Evolutionary conservation across 352 stramenopile species (phyloP), one percentile per base, ranked within the genome.

Genomic region (Lagenidium giganteum): DNA sequence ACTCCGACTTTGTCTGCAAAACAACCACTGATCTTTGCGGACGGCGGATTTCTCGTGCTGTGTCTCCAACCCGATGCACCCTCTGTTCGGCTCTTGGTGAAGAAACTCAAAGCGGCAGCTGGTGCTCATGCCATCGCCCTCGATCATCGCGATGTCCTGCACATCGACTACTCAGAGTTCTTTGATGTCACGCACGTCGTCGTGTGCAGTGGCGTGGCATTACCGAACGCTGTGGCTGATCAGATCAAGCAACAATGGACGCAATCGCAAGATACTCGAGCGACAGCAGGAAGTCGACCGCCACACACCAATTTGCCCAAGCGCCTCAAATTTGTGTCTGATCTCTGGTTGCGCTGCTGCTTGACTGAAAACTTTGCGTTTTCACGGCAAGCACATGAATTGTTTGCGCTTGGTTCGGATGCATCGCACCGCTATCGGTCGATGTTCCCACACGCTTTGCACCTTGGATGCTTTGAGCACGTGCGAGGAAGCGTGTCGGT

Each of bases 311-410:
- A n/a, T n/a, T n/a, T n/a, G n/a, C 61, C 62, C 40, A 35, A 51
- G 13, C 61, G 63, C 18, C 27, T 77, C 32, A 75, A 67, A 29
- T 58, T 83, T 26, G 71, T 87, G 25, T 84, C 74, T 20, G 78
- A 90, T 49, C 32, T 90, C 34, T 90, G 78, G 78, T 57, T 90
- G 0, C 68, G 64, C 18, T 90, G 78, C 62, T 87, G 70, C 21
- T 63, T 90, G 13, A 51, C 61, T 8, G 64, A 60, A 7, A 40
- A 62, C 9, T 61, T 51, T 9, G 67, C 74, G 42, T 50, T 83
- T 4, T 69, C 71, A 3, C 69, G 68, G 29, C 37, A 69, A n/a
- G 67, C 68, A 0, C 69, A 83, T 28, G 67, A 83, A 38, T 40
- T 79, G 12, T 80, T 83, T 31, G 24, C 42, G 4, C 29, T 66